Evolutionary conservation across 2,329 filamentous ascomycete genomes (phyloP), one percentile per base, ranked within the genome.

Genomic region (Penicillium sp.): DNA sequence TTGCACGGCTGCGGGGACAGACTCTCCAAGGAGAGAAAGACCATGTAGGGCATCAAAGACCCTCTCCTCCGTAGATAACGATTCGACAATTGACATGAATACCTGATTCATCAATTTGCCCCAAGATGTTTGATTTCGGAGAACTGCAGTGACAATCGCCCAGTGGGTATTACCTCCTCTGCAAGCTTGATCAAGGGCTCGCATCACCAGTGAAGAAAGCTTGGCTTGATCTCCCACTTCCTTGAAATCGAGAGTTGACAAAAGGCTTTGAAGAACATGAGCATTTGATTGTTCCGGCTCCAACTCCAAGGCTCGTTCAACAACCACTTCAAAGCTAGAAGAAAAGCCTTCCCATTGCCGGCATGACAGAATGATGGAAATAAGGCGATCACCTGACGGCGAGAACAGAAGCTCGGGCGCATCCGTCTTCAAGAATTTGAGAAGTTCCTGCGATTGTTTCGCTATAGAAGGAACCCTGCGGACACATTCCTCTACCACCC

Each of bases 351-450:
- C 59, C 63, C 68, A 72, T 15, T 75, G 67, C 1, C 80, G 79
- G 33, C 86, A 75, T 0, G 80, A 69, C 41, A 85, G 80, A 0
- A 96, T 75, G 9, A 85, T 83, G 0, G 85, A 82, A 7, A 91
- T 75, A 0, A 96, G 69, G 44, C 86, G 81, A 2, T 81, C 71
- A 0, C 84, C 83, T 1, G 90, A 92, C 0, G 88, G 83, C 0
- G 90, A 91, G 2, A 80, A 71, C 2, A 92, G 72, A 13, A 94
- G 73, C 1, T 76, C 72, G 0, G 81, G 75, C 12, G 88, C 75
- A 54, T 86, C 76, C 1, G 83, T 74, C 17, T 77, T 69, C 4
- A 88, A 71, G 34, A 89, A 84, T 0, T 74, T 63, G 3, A 77
- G 69, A 10, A 85, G 70, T n/a, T 71, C 65, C 12, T 69, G 55